A percentile compares a stretch with the other conserved stretches of the same genome.
These are phyloP conservation scores for Pseudogymnoascus sp. DNA, from an alignment of 2,329 filamentous ascomycete genomes.

Conservation along the genomic window DNA sequence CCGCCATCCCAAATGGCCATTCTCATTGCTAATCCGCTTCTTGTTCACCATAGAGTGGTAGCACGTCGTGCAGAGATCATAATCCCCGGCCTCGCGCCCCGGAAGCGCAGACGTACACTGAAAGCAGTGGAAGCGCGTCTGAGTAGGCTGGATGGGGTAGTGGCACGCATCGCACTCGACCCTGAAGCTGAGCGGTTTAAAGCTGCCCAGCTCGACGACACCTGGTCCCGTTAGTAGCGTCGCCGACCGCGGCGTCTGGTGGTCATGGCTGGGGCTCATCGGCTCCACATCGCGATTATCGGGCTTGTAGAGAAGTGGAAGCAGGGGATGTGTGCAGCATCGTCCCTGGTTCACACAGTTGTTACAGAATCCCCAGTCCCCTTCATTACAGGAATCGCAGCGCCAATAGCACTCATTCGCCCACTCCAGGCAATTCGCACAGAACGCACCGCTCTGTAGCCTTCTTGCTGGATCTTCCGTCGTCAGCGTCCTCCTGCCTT, in stretches of 20 bases:
- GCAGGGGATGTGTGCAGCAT: slow-evolving; percentile 72
- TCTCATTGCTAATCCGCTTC: slow-evolving; percentile 60
- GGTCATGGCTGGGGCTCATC: slow-evolving; percentile 34
- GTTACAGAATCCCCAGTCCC: slow-evolving; percentile 92
- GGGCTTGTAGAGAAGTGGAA: slow-evolving; percentile 61
- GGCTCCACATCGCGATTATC: slow-evolving; percentile 25
- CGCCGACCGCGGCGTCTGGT: slow-evolving; percentile 38
- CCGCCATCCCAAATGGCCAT: slow-evolving; percentile 75
- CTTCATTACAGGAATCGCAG: slow-evolving; percentile 78
- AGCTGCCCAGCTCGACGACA: slow-evolving; percentile 39
- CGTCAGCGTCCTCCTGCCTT: slow-evolving; percentile 50
- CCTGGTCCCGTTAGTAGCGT: slow-evolving; percentile 40
- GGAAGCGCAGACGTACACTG: slow-evolving; percentile 51
- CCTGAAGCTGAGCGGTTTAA: slow-evolving; percentile 61
- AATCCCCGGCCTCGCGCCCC: slow-evolving; percentile 51
- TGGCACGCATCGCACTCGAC: slow-evolving; percentile 74
- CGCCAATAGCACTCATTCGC: slow-evolving; percentile 85
- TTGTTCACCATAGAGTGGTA: slow-evolving; percentile 59
- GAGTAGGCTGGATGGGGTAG: slow-evolving; percentile 59
- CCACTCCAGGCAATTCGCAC: slow-evolving; percentile 62
- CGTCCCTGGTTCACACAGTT: slow-evolving; percentile 74
- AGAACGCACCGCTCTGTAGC: slow-evolving; percentile 76
- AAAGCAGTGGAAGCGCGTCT: slow-evolving; percentile 72
- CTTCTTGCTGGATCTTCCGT: slow-evolving; percentile 59
- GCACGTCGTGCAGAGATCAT: slow-evolving; percentile 74